phyloP scores from a whole-genome alignment of 2,329 filamentous ascomycete genomes.

The Tolypocladium endophyticum region DNA sequence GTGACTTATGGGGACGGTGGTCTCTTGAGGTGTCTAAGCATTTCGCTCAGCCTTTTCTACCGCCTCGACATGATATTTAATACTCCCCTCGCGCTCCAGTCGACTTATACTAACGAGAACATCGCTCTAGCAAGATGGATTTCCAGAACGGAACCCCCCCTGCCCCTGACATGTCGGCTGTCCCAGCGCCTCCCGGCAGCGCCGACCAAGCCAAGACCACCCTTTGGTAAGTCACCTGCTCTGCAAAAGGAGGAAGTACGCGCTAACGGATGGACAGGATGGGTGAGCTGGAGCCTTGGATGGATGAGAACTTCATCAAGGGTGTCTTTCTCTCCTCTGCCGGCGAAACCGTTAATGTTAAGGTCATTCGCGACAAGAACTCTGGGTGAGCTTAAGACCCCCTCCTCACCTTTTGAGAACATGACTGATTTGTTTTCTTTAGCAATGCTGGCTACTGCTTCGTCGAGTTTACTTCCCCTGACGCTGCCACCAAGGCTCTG shows the following conservation, averaged over 20 bases:
- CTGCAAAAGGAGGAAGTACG: neutral
- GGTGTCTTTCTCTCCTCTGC: constrained; percentile 82
- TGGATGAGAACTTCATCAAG: constrained; percentile 97
- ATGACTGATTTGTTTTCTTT: neutral
- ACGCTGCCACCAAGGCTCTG: constrained; percentile 86
- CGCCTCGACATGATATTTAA: neutral
- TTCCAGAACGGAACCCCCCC: constrained; percentile 29
- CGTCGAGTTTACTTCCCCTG: constrained; percentile 77
- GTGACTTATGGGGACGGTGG: too few relatives aligned
- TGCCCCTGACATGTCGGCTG: constrained; percentile 24
- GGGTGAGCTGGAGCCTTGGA: constrained; percentile 98
- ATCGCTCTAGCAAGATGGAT: constrained; percentile 20
- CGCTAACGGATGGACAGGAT: constrained; percentile 54
- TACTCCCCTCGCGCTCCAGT: neutral
- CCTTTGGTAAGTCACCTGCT: constrained; percentile 34
- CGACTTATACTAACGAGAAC: neutral
- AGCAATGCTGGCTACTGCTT: constrained; percentile 99
- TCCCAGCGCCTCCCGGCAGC: constrained; percentile 20
- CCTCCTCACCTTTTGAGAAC: neutral
- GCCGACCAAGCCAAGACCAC: constrained; percentile 45
- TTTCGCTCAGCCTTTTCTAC: neutral
- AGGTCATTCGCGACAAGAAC: constrained; percentile 99
- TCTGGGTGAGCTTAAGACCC: constrained; percentile 56
- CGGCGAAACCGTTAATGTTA: constrained; percentile 92
- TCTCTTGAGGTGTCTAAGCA: too few relatives aligned